phyloP scores from a whole-genome alignment of 768 basidiomycete genomes.

The Leccinum subtestaceum region DNA sequence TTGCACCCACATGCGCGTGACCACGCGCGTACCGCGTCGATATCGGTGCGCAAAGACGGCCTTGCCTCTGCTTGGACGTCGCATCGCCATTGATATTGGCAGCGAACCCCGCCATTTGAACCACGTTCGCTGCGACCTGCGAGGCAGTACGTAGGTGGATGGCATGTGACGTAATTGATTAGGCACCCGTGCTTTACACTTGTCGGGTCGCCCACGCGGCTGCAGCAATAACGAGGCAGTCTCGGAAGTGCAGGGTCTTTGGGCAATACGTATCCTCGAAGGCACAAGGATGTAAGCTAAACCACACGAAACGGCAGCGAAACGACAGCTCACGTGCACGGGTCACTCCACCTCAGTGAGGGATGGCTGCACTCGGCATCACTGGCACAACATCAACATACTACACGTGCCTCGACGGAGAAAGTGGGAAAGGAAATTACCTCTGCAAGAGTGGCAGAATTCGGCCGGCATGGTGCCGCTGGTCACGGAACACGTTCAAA shows the following conservation, averaged over 20 bases:
- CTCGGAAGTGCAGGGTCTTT: not conserved
- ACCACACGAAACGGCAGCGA: not conserved
- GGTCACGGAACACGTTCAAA: constrained; percentile 18
- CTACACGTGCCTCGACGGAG: not conserved
- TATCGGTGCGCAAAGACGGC: constrained; percentile 17
- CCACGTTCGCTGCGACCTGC: constrained; percentile 8
- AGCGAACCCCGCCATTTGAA: constrained; percentile 19
- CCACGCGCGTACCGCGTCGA: not conserved
- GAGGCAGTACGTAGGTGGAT: no score
- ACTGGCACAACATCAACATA: not conserved
- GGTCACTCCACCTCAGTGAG: not conserved
- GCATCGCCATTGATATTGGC: constrained; percentile 8
- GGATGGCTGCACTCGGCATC: not conserved
- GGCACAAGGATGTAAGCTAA: not conserved
- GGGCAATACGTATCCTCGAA: not conserved
- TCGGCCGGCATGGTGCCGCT: not conserved
- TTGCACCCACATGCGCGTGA: constrained; percentile 15
- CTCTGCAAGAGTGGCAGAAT: not conserved
- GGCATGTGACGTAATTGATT: not conserved
- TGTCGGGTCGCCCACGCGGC: not conserved
- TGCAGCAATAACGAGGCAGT: not conserved
- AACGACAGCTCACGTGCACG: not conserved
- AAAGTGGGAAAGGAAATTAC: constrained; percentile 3
- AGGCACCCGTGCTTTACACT: not conserved
- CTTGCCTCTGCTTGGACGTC: not conserved